phyloP scores from a whole-genome alignment of 176 grass and related monocot genomes.

The Eleusine indica region DNA sequence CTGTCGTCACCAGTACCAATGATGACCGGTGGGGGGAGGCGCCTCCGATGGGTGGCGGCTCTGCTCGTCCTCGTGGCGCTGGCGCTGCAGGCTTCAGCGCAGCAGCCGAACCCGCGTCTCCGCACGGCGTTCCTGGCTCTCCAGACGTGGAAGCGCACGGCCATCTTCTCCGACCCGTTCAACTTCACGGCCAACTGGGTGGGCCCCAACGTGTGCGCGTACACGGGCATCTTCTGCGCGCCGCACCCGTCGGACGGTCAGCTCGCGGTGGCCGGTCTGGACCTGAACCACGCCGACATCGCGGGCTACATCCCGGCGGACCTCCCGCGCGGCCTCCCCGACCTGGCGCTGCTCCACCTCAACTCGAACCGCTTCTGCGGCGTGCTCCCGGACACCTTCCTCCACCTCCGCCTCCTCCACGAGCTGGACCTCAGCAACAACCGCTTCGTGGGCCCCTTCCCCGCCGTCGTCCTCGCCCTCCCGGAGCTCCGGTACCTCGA shows the following conservation, averaged over 20 bases:
- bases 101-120: conserved; percentile 38
- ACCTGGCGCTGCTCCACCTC: conserved; percentile 84
- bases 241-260: conserved; percentile 14
- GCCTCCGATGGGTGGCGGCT: background rate
- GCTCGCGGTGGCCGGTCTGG: conserved; percentile 52
- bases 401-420: conserved; percentile 51
- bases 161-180: conserved; percentile 66
- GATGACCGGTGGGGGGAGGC: background rate
- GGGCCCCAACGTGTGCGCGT: conserved; percentile 54
- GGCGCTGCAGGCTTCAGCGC: background rate
- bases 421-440: conserved; percentile 84
- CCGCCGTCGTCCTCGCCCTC: conserved; percentile 22
- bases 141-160: conserved; percentile 46
- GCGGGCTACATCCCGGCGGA: conserved; percentile 43
- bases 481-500: conserved; percentile 56
- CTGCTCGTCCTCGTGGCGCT: background rate
- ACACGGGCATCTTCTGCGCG: conserved; percentile 64
- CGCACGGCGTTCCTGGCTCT: conserved; percentile 51
- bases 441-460: conserved; percentile 54
- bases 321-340: conserved; percentile 42
- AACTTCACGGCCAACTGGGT: conserved; percentile 66
- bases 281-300: conserved; percentile 67
- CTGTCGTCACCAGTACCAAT: background rate
- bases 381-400: conserved; percentile 43
- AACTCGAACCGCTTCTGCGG: conserved; percentile 98